phyloP scores from a whole-genome alignment of 1,139 yeast species.

The Diutina scorzettiae region DNA sequence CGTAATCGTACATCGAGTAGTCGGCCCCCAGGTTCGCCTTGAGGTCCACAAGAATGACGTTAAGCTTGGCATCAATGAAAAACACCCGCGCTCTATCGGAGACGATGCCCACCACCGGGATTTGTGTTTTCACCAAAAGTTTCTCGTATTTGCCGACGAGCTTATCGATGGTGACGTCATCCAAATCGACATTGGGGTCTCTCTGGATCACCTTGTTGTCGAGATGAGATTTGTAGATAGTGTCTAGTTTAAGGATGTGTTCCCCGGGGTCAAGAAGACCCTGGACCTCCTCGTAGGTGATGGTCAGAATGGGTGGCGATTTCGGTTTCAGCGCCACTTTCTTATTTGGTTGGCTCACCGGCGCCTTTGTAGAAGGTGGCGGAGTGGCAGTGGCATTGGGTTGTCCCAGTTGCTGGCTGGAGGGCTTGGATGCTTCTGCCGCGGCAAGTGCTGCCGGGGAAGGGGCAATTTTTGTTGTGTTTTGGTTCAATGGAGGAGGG shows the following conservation, averaged over 20 bases:
- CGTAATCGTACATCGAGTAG: constrained; percentile 71
- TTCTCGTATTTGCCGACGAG: constrained; percentile 29
- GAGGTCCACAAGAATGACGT: constrained; percentile 32
- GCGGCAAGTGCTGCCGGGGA: not conserved
- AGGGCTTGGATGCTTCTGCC: not conserved
- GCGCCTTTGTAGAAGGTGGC: too few species aligned
- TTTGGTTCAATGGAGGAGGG: too few species aligned
- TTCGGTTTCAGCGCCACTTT: not conserved
- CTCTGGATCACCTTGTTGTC: constrained; percentile 17
- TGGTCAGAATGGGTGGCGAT: not conserved
- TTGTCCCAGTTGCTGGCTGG: too few species aligned
- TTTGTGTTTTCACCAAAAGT: constrained; percentile 21
- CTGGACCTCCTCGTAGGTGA: constrained; percentile 22
- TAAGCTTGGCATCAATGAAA: constrained; percentile 24
- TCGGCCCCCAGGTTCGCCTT: constrained; percentile 44
- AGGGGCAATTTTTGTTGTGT: too few species aligned
- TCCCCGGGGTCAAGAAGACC: constrained; percentile 22
- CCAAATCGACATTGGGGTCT: constrained; percentile 15
- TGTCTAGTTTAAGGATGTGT: constrained; percentile 32
- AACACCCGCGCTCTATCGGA: constrained; percentile 36
- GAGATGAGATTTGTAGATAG: constrained; percentile 26
- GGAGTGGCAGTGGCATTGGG: too few species aligned
- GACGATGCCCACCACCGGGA: constrained; percentile 35
- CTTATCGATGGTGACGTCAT: constrained; percentile 25
- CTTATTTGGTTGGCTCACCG: not conserved